Evolutionary conservation across 139 green algal species (phyloP), one percentile per base, ranked within the genome.

Genomic region (Auxenochlorella pyrenoidosa): DNA sequence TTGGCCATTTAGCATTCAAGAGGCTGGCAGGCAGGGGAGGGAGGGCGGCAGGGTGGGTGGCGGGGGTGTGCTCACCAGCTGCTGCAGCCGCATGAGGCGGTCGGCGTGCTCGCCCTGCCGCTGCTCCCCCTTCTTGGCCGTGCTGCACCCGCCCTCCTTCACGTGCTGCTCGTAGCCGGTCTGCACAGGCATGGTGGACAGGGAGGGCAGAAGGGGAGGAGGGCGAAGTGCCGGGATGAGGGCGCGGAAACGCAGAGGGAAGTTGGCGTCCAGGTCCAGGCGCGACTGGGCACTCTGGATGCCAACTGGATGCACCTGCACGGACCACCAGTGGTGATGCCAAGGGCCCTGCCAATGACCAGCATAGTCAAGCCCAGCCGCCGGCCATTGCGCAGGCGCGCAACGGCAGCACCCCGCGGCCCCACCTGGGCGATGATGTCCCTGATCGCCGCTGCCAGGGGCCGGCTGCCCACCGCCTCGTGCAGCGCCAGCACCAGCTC

Each of bases 161-260:
- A 92, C 59, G 32, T 92, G 41, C 71, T 87, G 47, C 65, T 87
- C 40, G 75, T 90, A 93, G 19, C 86, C 68, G 13, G 73, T 79
- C 83, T 87, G 83, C 38, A 41, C 3, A 22, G 58, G 18, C 30
- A 19, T 54, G 8, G 10, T 22, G 51, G 51, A 13, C 10, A 18
- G 22, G 40, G 6, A 58, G 40, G 41, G 40, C 34, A 80, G 72
- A 21, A 0, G 30, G 40, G 72, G 18, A 36, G 0, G 72, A 8
- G 30, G 63, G 21, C 22, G 2, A 30, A 71, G n/a, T n/a, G n/a
- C n/a, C n/a, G n/a, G n/a, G n/a, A n/a, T n/a, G n/a, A n/a, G n/a
- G n/a, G n/a, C n/a, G n/a, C n/a, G n/a, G n/a, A n/a, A n/a, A n/a
- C n/a, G n/a, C n/a, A n/a, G n/a, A n/a, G n/a, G n/a, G n/a, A n/a